A percentile compares a stretch with the other conserved stretches of the same genome.
Evolutionary conservation across 2,329 filamentous ascomycete species (phyloP).

Genomic region (Paecilomyces sp.): DNA sequence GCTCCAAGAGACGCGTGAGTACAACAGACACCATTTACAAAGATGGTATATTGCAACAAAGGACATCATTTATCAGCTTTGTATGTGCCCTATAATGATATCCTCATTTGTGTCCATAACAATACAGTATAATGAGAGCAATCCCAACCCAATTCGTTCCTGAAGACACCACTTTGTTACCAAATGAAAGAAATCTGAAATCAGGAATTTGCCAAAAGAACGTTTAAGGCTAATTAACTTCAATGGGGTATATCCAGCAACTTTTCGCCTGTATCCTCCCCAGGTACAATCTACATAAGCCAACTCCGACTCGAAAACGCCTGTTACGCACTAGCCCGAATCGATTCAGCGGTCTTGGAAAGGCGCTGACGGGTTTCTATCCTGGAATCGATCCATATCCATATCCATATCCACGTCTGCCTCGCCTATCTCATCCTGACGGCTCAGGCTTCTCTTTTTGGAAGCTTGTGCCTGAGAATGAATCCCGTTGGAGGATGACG

Average conservation of each 20-base stretch:
- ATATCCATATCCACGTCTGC: constrained; percentile 15
- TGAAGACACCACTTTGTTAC: background rate
- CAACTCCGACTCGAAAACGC: background rate
- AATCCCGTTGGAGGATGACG: constrained; percentile 9
- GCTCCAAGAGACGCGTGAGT: background rate
- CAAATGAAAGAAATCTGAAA: background rate
- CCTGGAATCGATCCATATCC: constrained; percentile 12
- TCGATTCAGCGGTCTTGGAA: constrained; percentile 21
- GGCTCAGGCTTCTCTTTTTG: constrained; percentile 26
- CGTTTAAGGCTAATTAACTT: background rate
- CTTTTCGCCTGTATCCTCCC: background rate
- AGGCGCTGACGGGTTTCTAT: constrained; percentile 25
- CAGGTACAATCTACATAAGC: background rate
- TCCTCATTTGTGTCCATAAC: background rate
- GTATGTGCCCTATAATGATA: background rate
- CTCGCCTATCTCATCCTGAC: constrained; percentile 19
- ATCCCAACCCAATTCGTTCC: background rate
- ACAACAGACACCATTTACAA: background rate
- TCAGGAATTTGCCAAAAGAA: background rate
- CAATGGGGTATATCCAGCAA: background rate
- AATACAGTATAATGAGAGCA: background rate
- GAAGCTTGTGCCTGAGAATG: constrained; percentile 8
- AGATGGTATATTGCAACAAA: background rate
- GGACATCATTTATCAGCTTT: background rate
- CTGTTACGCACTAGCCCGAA: background rate